Base-by-base conservation (phyloP, 2,329 filamentous ascomycete genomes). In the Colletotrichum musicola region DNA sequence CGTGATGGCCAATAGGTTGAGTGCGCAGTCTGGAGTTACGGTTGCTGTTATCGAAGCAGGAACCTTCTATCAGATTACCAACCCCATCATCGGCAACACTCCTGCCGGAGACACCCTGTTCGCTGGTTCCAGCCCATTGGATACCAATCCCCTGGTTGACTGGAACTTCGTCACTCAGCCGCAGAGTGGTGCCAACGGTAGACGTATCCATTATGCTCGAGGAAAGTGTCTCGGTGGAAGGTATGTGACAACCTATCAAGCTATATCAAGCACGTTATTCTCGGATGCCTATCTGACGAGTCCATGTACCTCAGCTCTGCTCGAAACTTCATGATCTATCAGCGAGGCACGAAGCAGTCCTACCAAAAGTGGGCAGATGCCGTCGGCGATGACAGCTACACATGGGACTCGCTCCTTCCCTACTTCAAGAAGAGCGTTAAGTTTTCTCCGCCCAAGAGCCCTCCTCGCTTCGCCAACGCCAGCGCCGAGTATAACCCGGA, bases 31-130 rank as follows among this genome's bases (percentile, higher is more conserved):
- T 4, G 51, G 20, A 14, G 71, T 70, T 47, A 71, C 70, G 2
- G 79, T 82, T 9, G 80, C 80, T 18, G 75, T 82, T 4, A 72
- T 83, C 35, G 80, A 83, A 64, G 80, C 79, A 3, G 80, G 81
- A 4, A 68, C 64, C 2, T 79, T 78, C 27, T 75, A 77, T 47
- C 75, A 82, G 67, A 68, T 77, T 20, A 62, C 66, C 4, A 78
- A 78, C 61, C 72, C 73, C 1, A 69, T 76, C 16, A 68, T 75
- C 0, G 69, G 71, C 16, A 73, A 49, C 46, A 49, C 46, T 20
- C 46, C 46, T 20, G 46, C 46, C 20, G 46, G 46, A 25, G 46
- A 49, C 46, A 49, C 46, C 13, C 10, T 72, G 56, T 22, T 49
- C 7, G 59, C 64, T 4, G 64, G 60, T 1, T 46, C 65, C 40